Conservation (phyloP, 495 filamentous ascomycete genomes). For the Penicillium chermesinum region DNA sequence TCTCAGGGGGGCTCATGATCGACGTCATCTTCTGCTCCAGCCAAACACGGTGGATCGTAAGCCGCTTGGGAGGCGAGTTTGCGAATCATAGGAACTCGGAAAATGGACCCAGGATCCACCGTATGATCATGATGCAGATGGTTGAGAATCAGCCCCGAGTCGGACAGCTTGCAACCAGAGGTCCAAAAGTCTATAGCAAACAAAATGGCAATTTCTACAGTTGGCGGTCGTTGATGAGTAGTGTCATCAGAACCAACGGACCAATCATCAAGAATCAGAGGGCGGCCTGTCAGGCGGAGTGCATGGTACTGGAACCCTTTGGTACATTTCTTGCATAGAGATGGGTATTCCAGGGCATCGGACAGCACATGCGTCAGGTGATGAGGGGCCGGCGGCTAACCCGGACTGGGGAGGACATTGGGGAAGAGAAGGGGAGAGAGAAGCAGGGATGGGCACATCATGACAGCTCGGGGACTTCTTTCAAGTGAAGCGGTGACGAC, state of each 20-base stretch:
- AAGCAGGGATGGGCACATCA: neutral
- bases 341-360: neutral
- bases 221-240: neutral
- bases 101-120: neutral
- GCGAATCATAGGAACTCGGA: no score
- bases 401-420: neutral
- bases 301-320: slow-evolving; percentile 16
- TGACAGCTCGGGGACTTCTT: slow-evolving; percentile 8
- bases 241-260: neutral
- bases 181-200: slow-evolving; percentile 1
- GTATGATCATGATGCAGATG: slow-evolving; percentile 1
- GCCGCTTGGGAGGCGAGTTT: slow-evolving; percentile 7
- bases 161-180: slow-evolving; percentile 5
- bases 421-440: neutral
- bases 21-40: slow-evolving; percentile 26
- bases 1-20: neutral
- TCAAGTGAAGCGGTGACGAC: slow-evolving; percentile 30
- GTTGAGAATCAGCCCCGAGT: slow-evolving; percentile 13
- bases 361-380: neutral
- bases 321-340: slow-evolving; percentile 24
- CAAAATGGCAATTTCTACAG: neutral
- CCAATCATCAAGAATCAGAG: neutral
- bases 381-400: neutral
- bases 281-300: slow-evolving; percentile 8
- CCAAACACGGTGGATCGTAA: slow-evolving; percentile 7